Conservation (phyloP, 2,329 filamentous ascomycete species). For the Xylariaceae sp. region DNA sequence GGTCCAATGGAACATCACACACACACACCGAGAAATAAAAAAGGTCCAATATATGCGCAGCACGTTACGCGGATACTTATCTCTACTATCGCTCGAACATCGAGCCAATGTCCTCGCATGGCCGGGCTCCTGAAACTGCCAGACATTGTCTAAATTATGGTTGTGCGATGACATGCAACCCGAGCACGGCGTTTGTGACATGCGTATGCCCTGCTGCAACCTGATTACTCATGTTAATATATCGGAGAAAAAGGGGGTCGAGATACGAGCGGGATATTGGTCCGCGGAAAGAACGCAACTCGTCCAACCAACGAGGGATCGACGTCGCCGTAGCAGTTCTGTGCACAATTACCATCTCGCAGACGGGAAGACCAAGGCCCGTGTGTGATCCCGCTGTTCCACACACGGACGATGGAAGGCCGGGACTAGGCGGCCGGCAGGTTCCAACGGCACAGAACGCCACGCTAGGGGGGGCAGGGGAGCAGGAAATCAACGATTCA, state of each 20-base stretch:
- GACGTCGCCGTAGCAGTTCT: background rate
- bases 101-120: background rate
- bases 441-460: background rate
- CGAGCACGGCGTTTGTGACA: background rate
- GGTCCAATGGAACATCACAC: slow-evolving; percentile 4
- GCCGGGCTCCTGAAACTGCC: slow-evolving; percentile 10
- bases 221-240: slow-evolving; percentile 2
- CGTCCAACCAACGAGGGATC: slow-evolving; percentile 7
- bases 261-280: too few species aligned
- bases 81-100: background rate
- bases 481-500: background rate
- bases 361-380: slow-evolving; percentile 4
- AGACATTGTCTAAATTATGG: background rate
- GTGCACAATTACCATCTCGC: slow-evolving; percentile 16
- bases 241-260: too few species aligned
- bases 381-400: slow-evolving; percentile 8
- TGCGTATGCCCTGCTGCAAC: background rate
- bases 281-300: too few species aligned
- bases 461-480: background rate
- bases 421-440: slow-evolving; percentile 9
- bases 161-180: slow-evolving; percentile 3
- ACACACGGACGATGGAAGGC: background rate
- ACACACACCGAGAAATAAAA: background rate
- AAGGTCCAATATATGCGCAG: background rate
- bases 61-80: background rate